phyloP scores from a whole-genome alignment of 371 early-diverging fungal species.

The Capniomyces stellatus region DNA sequence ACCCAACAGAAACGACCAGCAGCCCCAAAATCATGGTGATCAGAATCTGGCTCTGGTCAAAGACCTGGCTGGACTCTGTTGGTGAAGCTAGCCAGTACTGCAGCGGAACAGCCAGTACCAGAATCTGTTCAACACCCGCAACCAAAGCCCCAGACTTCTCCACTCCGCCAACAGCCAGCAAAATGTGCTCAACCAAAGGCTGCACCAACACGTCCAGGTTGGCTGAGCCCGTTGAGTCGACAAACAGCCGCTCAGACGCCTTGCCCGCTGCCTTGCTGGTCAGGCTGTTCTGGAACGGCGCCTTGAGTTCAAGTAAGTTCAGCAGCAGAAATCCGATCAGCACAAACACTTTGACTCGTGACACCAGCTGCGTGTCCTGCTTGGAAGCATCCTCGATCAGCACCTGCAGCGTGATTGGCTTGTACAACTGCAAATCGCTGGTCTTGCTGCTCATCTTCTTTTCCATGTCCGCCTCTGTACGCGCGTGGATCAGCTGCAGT shows the following conservation, averaged over 20 bases:
- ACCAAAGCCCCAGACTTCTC: no score
- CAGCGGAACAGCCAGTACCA: no score
- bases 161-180: no score
- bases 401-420: conserved; percentile 20
- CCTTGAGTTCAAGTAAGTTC: conserved; percentile 20
- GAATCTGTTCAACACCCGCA: no score
- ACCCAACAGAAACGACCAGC: no score
- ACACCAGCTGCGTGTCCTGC: conserved; percentile 18
- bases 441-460: conserved; percentile 6
- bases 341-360: conserved; percentile 20
- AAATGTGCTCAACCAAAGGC: conserved; percentile 9
- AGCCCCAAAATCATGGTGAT: no score
- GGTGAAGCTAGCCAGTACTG: no score
- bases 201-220: conserved; percentile 15
- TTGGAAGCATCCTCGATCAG: conserved; percentile 16
- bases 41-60: no score
- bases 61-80: no score
- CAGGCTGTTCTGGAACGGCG: conserved; percentile 6
- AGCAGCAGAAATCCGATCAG: conserved; percentile 20
- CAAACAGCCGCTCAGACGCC: neutral
- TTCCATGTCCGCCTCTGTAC: conserved; percentile 16
- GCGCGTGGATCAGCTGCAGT: conserved; percentile 48
- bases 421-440: conserved; percentile 6
- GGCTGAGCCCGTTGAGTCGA: conserved; percentile 13
- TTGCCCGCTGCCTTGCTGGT: neutral